Evolutionary conservation across 2,329 filamentous ascomycete species (phyloP), one percentile per base, ranked within the genome.

Genomic region (Paecilomyces sp.): DNA sequence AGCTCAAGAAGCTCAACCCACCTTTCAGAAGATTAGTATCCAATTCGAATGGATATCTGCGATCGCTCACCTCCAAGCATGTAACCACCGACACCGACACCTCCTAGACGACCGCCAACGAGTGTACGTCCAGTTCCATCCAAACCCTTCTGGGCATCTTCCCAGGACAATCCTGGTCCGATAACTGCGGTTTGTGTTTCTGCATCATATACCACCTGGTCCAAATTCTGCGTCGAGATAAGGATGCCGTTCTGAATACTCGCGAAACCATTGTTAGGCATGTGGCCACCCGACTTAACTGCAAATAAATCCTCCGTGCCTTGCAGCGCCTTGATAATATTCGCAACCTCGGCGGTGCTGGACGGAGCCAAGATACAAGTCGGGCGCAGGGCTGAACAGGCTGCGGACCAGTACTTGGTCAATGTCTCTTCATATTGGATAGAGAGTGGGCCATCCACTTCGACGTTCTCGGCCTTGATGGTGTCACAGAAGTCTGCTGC

Each of bases 241-340:
- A 81, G 67, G 6, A 77, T 70, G 0, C 76, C 79, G 18, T 74
- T 74, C 51, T 77, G 73, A 53, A 79, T 76, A 63, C 75, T 79
- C 3, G 77, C 74, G 60, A 78, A 80, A 34, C 76, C 75, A 59
- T 77, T 75, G 59, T 79, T 80, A 1, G 76, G 76, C 59, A 77
- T 76, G 65, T 81, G 79, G 0, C 78, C 78, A 7, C 81, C 82
- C 9, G 79, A 76, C 67, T 81, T 78, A 70, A 85, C 76, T 22
- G 83, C 85, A 55, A 87, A 83, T 5, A 81, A 70, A 58, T 80
- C 80, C 41, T 77, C 73, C 47, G 77, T 77, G 34, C 77, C 69
- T 7, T 74, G 75, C 13, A 86, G 74, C 31, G 81, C 74, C 28
- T 74, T 77, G 54, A 87, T 75, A 15, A 83, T 76, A 8, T 76